A percentile compares a stretch with the other conserved stretches of the same genome.
Conservation (phyloP, 257 asterid species). For the Jacaranda copaia region DNA sequence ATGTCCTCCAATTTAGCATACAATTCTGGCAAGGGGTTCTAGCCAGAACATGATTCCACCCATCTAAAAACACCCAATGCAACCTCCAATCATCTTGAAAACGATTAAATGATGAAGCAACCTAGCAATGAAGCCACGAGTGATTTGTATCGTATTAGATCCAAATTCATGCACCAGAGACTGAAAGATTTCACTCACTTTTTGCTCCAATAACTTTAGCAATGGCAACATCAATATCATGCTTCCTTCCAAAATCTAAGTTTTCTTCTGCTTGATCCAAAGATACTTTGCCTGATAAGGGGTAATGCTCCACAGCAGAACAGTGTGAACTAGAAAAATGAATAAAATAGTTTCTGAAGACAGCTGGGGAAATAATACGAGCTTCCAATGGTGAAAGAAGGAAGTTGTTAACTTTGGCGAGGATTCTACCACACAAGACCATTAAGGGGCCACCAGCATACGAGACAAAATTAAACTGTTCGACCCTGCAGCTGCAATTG, state of each 20-base stretch:
- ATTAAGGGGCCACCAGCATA: constrained; percentile 40
- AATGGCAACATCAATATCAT: constrained; percentile 55
- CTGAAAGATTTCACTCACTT: constrained; percentile 57
- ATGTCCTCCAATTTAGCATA: constrained; percentile 82
- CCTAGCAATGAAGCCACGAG: constrained; percentile 51
- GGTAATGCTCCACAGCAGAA: constrained; percentile 24
- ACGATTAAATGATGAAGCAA: constrained; percentile 72
- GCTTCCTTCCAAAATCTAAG: constrained; percentile 34
- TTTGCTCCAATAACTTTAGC: constrained; percentile 51
- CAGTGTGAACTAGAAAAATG: constrained; percentile 41
- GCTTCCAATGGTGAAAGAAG: constrained; percentile 16
- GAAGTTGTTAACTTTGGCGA: constrained; percentile 28
- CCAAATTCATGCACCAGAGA: constrained; percentile 55
- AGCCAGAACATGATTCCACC: constrained; percentile 60
- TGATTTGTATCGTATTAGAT: constrained; percentile 49
- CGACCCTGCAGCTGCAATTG: constrained; percentile 54
- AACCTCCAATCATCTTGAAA: constrained; percentile 89
- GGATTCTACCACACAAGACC: constrained; percentile 43
- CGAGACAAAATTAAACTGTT: constrained; percentile 5
- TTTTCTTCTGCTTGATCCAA: constrained; percentile 37
- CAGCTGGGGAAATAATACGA: constrained; percentile 6
- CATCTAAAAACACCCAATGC: constrained; percentile 84
- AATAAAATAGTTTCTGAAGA: constrained; percentile 27
- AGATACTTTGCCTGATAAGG: constrained; percentile 30
- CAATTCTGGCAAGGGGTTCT: constrained; percentile 57